Evolutionary conservation across 805 yeast species (phyloP).

Genomic region (Pichia kluyveri): DNA sequence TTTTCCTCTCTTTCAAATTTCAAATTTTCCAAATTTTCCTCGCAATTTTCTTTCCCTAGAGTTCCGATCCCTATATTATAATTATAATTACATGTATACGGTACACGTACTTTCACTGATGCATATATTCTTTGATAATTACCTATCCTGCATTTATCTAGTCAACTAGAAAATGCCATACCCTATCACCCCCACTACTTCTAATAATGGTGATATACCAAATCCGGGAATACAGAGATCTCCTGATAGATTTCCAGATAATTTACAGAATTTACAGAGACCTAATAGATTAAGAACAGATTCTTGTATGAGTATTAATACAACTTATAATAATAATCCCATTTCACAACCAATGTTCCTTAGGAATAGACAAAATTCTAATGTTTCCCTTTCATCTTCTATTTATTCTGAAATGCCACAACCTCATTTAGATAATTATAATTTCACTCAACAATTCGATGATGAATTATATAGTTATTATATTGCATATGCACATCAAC

Average conservation of each 20-base stretch:
- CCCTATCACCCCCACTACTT: no score
- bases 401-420: conserved; percentile 11
- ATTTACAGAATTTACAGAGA: background rate
- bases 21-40: no score
- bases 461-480: conserved; percentile 37
- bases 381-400: conserved; percentile 16
- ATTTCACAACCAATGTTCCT: background rate
- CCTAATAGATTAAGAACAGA: conserved; percentile 7
- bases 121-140: no score
- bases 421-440: conserved; percentile 16
- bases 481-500: conserved; percentile 41
- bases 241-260: background rate
- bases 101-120: no score
- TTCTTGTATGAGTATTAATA: conserved; percentile 5
- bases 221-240: background rate
- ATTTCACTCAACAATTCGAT: conserved; percentile 33
- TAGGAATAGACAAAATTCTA: conserved; percentile 11
- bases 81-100: no score
- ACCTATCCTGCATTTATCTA: no score
- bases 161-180: no score
- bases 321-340: background rate
- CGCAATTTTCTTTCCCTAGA: no score
- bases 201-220: background rate
- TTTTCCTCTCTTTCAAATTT: no score
- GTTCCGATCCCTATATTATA: no score